Base-by-base conservation (phyloP, 2,329 filamentous ascomycete genomes). In the Phoma sp. region DNA sequence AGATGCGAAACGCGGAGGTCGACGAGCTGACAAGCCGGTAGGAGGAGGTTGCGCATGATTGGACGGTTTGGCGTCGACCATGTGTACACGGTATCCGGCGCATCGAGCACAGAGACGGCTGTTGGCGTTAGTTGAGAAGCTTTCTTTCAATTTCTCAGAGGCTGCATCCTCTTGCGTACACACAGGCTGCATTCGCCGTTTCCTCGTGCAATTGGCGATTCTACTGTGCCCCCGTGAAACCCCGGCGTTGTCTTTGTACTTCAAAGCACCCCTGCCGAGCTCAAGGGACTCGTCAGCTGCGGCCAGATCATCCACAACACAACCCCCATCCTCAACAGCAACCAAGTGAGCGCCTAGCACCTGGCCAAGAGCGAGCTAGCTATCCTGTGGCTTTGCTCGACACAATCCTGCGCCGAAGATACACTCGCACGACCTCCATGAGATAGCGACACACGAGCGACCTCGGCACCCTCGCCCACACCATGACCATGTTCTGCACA, bases 361-460 rank as follows among this genome's bases (percentile, higher is more conserved):
- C 40, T 50, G 52, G 31, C 41, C 39, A 32, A 41, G 37, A 32
- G 17, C 36, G 41, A 36, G 19, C 46, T 46, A 41, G 40, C 40
- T 46, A 32, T 27, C 39, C 25, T 46, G 39, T 33, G 37, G 41
- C 36, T 27, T 39, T 45, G 37, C 31, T 43, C 31, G 21, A 49
- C 31, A 15, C 13, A 25, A 27, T 27, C 35, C 36, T 49, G 29
- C 40, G 19, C 40, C 27, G 21, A 37, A 8, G 1, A 31, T 8
- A 24, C 21, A 27, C 15, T 29, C 44, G 22, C 38, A 46, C 51
- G 40, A 47, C 50, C 25, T 60, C 65, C 63, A 75, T 76, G 74
- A 67, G 60, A 74, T 74, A 75, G 71, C 65, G 47, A 71, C 62
- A 57, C 63, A 63, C 55, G 58, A 56, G 55, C 57, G 46, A 58